Conservation (phyloP, 139 green algal genomes). For the Picochlorum sp. region DNA sequence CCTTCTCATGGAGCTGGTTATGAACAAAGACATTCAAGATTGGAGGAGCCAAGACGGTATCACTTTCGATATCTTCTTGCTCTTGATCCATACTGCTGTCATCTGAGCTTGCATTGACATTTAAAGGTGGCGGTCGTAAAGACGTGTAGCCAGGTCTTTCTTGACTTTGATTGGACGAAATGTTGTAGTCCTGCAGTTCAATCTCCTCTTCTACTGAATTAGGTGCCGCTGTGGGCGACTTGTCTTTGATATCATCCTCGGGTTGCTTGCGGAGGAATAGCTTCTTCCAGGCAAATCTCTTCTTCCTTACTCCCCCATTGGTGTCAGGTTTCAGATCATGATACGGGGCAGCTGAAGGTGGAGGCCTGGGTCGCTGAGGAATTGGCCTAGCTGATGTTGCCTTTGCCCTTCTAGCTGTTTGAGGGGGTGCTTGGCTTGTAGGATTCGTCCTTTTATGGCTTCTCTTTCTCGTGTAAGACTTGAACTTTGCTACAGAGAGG, state of each 20-base stretch:
- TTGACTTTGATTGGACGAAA: too few relatives aligned
- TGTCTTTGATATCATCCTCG: too few relatives aligned
- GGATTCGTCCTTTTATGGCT: neutral
- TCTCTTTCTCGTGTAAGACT: neutral
- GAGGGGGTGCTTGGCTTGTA: neutral
- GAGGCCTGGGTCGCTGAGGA: neutral
- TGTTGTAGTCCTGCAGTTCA: too few relatives aligned
- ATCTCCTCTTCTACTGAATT: too few relatives aligned
- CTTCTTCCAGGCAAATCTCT: neutral
- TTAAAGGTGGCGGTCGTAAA: neutral
- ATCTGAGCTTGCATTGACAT: neutral
- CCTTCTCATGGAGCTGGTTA: slow-evolving; percentile 38
- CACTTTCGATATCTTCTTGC: too few relatives aligned
- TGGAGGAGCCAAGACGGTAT: slow-evolving; percentile 19
- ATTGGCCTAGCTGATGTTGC: neutral
- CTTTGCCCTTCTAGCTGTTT: neutral
- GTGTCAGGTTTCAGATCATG: neutral
- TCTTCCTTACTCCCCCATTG: neutral
- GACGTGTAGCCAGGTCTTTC: neutral
- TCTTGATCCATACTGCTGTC: neutral
- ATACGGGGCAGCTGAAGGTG: neutral
- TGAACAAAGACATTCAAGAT: slow-evolving; percentile 46
- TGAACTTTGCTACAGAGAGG: slow-evolving; percentile 2
- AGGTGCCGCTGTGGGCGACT: too few relatives aligned
- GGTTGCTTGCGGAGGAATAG: too few relatives aligned